phyloP scores from a whole-genome alignment of 768 basidiomycete genomes.

The Boletus sp. region DNA sequence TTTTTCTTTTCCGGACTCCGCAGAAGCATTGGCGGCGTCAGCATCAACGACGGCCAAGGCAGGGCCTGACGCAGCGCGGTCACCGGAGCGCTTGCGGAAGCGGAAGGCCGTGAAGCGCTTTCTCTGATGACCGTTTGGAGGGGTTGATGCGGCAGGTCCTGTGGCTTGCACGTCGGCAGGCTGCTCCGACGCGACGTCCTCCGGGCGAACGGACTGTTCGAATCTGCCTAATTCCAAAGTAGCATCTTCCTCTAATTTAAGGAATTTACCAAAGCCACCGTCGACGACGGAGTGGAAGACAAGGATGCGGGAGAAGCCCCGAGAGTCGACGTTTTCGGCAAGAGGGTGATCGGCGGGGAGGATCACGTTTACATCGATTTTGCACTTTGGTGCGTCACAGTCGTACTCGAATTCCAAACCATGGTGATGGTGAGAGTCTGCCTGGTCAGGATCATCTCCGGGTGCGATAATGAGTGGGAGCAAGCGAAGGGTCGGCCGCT shows the following conservation, averaged over 20 bases:
- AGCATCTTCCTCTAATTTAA: conserved; percentile 75
- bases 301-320: conserved; percentile 29
- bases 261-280: conserved; percentile 76
- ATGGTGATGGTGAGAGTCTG: conserved; percentile 59
- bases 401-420: conserved; percentile 91
- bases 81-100: conserved; percentile 56
- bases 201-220: conserved; percentile 36
- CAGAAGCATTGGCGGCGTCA: conserved; percentile 38
- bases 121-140: conserved; percentile 28
- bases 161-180: conserved; percentile 10
- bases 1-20: conserved; percentile 39
- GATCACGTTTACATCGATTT: conserved; percentile 73
- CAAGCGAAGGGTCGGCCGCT: conserved; percentile 81
- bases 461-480: conserved; percentile 53
- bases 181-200: conserved; percentile 9
- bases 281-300: conserved; percentile 55
- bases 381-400: conserved; percentile 82
- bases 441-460: conserved; percentile 44
- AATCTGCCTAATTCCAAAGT: conserved; percentile 79
- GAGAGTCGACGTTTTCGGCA: conserved; percentile 35
- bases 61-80: conserved; percentile 63
- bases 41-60: conserved; percentile 78
- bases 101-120: conserved; percentile 66
- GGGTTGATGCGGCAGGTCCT: conserved; percentile 9
- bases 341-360: conserved; percentile 64